Percentiles rank a stretch among this genome's conserved stretches.
Conservation (phyloP, 441 rosid species). For the Gossypium gossypioides region DNA sequence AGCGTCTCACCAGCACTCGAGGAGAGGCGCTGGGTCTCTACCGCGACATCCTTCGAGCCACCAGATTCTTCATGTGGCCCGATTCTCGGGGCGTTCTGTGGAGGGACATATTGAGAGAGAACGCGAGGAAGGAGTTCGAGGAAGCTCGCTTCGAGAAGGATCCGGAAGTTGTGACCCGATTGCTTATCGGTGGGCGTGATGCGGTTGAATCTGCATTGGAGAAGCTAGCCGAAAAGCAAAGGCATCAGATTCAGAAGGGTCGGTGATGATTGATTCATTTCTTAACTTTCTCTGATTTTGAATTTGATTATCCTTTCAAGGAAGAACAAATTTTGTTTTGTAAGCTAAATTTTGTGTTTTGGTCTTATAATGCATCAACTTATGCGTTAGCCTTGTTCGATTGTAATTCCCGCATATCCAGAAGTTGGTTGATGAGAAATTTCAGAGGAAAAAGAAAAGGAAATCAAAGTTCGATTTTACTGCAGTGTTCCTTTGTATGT, state of each 20-base stretch:
- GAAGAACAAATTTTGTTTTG: not conserved
- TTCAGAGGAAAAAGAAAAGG: not conserved
- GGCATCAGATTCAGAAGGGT: slow-evolving; percentile 47
- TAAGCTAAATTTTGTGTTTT: not conserved
- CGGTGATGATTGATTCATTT: slow-evolving; percentile 9
- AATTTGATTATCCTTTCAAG: not conserved
- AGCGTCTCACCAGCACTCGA: slow-evolving; percentile 54
- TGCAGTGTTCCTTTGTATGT: too few species aligned
- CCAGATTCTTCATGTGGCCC: slow-evolving; percentile 67
- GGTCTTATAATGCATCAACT: not conserved
- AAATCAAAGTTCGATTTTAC: not conserved
- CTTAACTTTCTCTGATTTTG: not conserved
- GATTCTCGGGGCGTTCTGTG: slow-evolving; percentile 61
- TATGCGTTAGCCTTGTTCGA: not conserved
- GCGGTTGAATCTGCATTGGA: slow-evolving; percentile 63
- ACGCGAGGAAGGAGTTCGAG: slow-evolving; percentile 76
- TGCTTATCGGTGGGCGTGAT: slow-evolving; percentile 72
- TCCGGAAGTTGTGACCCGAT: slow-evolving; percentile 59
- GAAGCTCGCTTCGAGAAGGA: slow-evolving; percentile 70
- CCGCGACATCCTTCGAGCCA: slow-evolving; percentile 70
- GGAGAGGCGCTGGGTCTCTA: slow-evolving; percentile 69
- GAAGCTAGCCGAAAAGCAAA: slow-evolving; percentile 65
- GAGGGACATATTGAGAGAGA: slow-evolving; percentile 71
- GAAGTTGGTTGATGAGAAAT: not conserved
- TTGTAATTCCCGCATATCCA: not conserved